These are phyloP conservation scores for Xylariaceae sp. DNA, from an alignment of 2,329 filamentous ascomycete species.

Conservation along the genomic window DNA sequence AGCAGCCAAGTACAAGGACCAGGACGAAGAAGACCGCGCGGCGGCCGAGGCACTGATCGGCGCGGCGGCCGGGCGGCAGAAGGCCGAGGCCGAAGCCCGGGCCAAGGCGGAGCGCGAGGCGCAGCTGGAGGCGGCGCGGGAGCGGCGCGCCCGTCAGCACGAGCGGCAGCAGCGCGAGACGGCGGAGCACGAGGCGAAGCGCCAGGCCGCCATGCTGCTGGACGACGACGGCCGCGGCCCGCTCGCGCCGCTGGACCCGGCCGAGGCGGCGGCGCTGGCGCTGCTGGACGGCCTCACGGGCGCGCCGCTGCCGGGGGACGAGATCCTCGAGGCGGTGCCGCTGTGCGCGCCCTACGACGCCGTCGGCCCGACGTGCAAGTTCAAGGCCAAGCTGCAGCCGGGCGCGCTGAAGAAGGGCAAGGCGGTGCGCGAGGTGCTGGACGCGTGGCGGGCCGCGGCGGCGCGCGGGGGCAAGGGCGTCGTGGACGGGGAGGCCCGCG, in stretches of 20 bases:
- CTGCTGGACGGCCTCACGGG: constrained; percentile 68
- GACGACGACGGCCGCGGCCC: constrained; percentile 52
- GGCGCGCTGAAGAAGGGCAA: constrained; percentile 90
- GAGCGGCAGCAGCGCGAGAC: constrained; percentile 67
- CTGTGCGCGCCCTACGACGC: constrained; percentile 60
- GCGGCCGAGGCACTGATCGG: constrained; percentile 85
- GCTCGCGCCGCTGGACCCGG: constrained; percentile 52
- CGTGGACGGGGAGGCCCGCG: constrained; percentile 52
- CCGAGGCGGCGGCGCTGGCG: constrained; percentile 45
- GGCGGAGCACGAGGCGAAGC: constrained; percentile 66
- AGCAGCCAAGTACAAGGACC: constrained; percentile 81
- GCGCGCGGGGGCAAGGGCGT: constrained; percentile 49
- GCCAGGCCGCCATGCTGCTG: constrained; percentile 52
- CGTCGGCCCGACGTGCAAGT: constrained; percentile 68
- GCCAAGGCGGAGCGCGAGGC: constrained; percentile 64
- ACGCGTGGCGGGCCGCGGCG: constrained; percentile 65
- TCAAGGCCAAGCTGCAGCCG: constrained; percentile 91
- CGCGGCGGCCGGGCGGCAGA: constrained; percentile 57
- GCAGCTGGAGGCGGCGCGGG: constrained; percentile 61
- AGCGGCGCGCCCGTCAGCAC: constrained; percentile 74
- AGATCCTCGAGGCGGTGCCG: constrained; percentile 61
- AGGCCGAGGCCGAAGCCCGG: constrained; percentile 59
- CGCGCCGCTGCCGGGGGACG: constrained; percentile 71
- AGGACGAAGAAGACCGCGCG: constrained; percentile 87
- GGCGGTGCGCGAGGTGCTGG: constrained; percentile 83